Conservation (phyloP, 106 monocot species). For the Chionographis japonica region DNA sequence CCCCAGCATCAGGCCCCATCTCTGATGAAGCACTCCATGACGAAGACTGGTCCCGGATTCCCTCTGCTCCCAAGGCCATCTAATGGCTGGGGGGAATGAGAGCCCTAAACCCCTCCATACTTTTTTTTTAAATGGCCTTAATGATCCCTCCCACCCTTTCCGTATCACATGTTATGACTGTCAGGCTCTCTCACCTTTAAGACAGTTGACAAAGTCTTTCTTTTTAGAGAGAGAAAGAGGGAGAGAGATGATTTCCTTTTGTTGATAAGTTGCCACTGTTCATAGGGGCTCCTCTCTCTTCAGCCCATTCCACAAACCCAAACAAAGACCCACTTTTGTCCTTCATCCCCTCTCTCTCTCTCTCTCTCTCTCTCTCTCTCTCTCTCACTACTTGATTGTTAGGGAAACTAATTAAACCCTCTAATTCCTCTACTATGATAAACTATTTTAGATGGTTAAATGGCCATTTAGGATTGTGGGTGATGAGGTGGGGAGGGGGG, state of each 20-base stretch:
- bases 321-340: constrained; percentile 15
- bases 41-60: no score
- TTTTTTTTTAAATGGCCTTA: constrained; percentile 7
- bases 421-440: neutral
- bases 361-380: neutral
- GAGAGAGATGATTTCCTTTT: constrained; percentile 11
- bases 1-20: no score
- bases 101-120: neutral
- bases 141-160: constrained; percentile 14
- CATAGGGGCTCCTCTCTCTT: neutral
- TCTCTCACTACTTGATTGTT: neutral
- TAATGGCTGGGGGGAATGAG: neutral
- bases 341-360: neutral
- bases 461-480: no score
- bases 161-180: constrained; percentile 29
- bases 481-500: neutral
- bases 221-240: neutral
- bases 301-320: constrained; percentile 3
- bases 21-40: no score
- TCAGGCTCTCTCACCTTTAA: constrained; percentile 21
- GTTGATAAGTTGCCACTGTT: constrained; percentile 5
- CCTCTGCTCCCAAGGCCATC: neutral
- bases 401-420: neutral
- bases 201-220: constrained; percentile 7
- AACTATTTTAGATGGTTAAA: neutral